These are phyloP conservation scores for Aspergillus quadrilineatus DNA, from an alignment of 2,329 filamentous ascomycete genomes.

Conservation along the genomic window DNA sequence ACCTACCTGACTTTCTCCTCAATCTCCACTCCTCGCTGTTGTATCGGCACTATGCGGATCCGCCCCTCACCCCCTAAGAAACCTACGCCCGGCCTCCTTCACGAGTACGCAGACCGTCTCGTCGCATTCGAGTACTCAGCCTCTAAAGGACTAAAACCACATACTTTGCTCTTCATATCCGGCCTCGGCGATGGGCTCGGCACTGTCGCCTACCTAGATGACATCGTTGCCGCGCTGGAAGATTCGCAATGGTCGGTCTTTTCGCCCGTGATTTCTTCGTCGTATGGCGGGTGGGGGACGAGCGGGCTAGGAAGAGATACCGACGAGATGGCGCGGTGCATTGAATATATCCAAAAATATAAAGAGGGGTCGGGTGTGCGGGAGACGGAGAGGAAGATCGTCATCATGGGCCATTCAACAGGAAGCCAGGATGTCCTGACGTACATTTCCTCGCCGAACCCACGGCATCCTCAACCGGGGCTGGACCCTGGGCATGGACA, in stretches of 20 bases:
- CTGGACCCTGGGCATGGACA: constrained; percentile 22
- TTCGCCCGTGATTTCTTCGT: constrained; percentile 52
- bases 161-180: constrained; percentile 59
- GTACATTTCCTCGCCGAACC: constrained; percentile 54
- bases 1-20: not conserved
- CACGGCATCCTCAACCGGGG: constrained; percentile 25
- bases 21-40: not conserved
- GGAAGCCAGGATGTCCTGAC: constrained; percentile 69
- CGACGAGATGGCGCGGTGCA: constrained; percentile 52
- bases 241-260: constrained; percentile 54
- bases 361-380: constrained; percentile 23
- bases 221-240: constrained; percentile 51
- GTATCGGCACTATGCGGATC: not conserved
- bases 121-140: constrained; percentile 6
- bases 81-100: not conserved
- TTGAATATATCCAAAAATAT: constrained; percentile 49
- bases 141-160: constrained; percentile 25
- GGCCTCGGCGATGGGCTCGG: constrained; percentile 59
- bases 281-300: constrained; percentile 57
- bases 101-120: constrained; percentile 2
- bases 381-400: constrained; percentile 51
- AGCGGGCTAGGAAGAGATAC: constrained; percentile 54
- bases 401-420: constrained; percentile 68
- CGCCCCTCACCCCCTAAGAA: not conserved
- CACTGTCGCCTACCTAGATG: constrained; percentile 54